phyloP scores from a whole-genome alignment of 2,329 filamentous ascomycete species.

The Sclerotinia subarctica region DNA sequence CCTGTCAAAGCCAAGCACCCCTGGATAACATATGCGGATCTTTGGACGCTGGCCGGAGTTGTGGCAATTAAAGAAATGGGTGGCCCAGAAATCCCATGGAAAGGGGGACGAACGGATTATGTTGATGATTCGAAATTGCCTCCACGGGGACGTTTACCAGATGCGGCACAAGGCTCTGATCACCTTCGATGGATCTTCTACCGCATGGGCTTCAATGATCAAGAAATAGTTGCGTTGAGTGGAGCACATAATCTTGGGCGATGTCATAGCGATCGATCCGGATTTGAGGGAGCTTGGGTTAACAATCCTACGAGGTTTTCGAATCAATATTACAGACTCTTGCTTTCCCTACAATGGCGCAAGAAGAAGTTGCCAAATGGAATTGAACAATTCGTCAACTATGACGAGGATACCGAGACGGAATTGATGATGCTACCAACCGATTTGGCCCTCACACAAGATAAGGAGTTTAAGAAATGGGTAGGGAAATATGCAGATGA shows the following conservation, averaged over 20 bases:
- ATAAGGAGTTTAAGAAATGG: constrained; percentile 52
- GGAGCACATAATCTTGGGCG: constrained; percentile 57
- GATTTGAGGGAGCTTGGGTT: constrained; percentile 58
- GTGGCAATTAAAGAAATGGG: constrained; percentile 59
- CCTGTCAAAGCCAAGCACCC: constrained; percentile 56
- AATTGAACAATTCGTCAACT: constrained; percentile 56
- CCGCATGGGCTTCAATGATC: constrained; percentile 59
- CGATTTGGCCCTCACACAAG: constrained; percentile 56
- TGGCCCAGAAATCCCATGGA: constrained; percentile 55
- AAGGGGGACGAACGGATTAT: constrained; percentile 57
- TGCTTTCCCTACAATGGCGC: constrained; percentile 52
- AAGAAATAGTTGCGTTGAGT: constrained; percentile 55
- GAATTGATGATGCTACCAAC: constrained; percentile 66
- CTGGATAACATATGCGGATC: constrained; percentile 64
- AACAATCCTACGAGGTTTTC: constrained; percentile 57
- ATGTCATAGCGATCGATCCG: constrained; percentile 53
- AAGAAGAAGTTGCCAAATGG: constrained; percentile 52
- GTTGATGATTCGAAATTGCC: constrained; percentile 59
- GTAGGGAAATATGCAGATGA: constrained; percentile 58
- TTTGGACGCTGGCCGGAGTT: constrained; percentile 61
- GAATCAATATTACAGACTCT: constrained; percentile 55
- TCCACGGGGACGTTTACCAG: constrained; percentile 55
- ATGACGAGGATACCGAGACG: constrained; percentile 52
- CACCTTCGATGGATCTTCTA: constrained; percentile 56
- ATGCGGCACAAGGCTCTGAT: constrained; percentile 52